Percentiles rank a stretch among this genome's conserved stretches.
phyloP scores from a whole-genome alignment of 1,284 basidiomycete species.

The Ustilago curta region DNA sequence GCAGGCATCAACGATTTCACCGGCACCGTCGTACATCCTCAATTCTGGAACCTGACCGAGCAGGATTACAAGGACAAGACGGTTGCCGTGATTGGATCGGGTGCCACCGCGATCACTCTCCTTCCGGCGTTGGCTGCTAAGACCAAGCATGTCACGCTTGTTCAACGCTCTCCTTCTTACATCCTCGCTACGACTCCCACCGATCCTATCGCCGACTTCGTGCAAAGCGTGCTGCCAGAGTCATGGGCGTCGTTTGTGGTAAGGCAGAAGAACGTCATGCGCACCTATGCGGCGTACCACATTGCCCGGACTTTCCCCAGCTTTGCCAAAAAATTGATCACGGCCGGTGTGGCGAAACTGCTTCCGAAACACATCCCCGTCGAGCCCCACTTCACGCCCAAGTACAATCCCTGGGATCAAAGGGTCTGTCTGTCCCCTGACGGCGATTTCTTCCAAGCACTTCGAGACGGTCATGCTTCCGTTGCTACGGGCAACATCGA shows the following conservation, averaged over 20 bases:
- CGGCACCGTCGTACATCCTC: neutral
- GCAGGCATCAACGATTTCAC: neutral
- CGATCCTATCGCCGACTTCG: neutral
- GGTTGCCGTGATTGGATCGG: neutral
- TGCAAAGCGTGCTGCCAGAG: neutral
- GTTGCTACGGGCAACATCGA: neutral
- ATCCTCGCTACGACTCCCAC: neutral
- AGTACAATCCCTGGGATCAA: neutral
- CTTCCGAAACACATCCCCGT: neutral
- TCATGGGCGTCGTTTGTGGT: slow-evolving; percentile 3
- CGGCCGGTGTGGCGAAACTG: neutral
- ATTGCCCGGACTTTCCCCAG: neutral
- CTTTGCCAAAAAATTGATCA: neutral
- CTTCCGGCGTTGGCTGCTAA: neutral
- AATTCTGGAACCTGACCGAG: neutral
- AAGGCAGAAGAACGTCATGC: neutral
- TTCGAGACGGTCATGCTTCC: neutral
- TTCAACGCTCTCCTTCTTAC: slow-evolving; percentile 1
- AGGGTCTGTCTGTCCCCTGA: neutral
- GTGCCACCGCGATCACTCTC: neutral
- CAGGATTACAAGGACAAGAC: neutral
- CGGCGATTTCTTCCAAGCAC: slow-evolving; percentile 3
- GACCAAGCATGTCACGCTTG: neutral
- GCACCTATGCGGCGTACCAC: neutral
- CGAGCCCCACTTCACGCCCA: slow-evolving; percentile 2